Evolutionary conservation across 176 grass and related monocot genomes (phyloP), one percentile per base, ranked within the genome.

Genomic region (Paspalum vaginatum): DNA sequence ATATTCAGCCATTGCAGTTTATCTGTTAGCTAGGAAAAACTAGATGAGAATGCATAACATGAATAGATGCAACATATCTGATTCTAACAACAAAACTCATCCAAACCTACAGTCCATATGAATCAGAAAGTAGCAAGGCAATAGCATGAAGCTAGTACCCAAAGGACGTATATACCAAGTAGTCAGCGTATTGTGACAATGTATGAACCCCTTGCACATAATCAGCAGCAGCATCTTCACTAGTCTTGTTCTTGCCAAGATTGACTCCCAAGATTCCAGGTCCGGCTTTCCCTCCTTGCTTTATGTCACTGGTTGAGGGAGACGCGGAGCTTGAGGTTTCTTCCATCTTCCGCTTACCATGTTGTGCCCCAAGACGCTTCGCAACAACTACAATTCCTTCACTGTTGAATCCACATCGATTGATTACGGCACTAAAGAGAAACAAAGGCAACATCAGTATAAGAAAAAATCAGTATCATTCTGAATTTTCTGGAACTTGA

Each of bases 341-440:
- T 79, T 99, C 88, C 96, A 99, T 95, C 76, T 99, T 99, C 78
- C 96, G 84, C 82, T 95, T 99, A 79, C 96, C 96, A 93, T 95
- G 96, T 57, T 95, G 96, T 37, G 96, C 93, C 73, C 96, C 96
- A 46, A 99, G 93, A 74, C 90, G 88, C 83, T 99, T 99, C 79
- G 96, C 93, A 62, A 99, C 90, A 65, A 93, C 93, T 59, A 93
- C 76, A 39, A 99, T 99, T 43, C 96, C 96, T 86, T 95, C 96
- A 82, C 93, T 93, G 27, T 99, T 99, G 75, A 99, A 99, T 80
- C 96, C 90, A 5, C 79, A 95, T 57, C 93, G 91, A 78, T 99
- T 99, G 86, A 99, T 83, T 71, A 99, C 81, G 44, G 90, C 92
- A 70, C 93, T 99, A 82, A 66, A 68, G 71, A 58, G 14, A 81